Evolutionary conservation across 2,329 filamentous ascomycete genomes (phyloP), one percentile per base, ranked within the genome.

Genomic region (Monosporascus sp.): DNA sequence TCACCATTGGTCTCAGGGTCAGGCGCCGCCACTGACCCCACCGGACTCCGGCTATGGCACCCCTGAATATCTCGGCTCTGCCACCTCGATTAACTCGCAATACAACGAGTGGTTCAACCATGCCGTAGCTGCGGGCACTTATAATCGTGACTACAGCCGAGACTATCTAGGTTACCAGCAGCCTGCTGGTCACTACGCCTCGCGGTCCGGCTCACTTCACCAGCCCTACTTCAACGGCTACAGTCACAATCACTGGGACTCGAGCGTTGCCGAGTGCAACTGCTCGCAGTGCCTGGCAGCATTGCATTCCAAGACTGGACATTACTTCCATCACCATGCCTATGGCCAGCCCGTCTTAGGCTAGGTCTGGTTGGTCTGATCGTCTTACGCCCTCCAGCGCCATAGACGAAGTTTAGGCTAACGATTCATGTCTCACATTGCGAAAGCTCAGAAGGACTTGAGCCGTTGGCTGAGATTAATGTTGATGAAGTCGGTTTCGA

Each of bases 31-130:
- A 6, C 68, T 83, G 52, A 83, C 81, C 0, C 81, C 81, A 2
- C 81, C 81, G 1, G 81, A 84, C 57, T 84, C 81, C 20, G 81
- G 81, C 6, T 84, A 84, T 52, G 80, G 80, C 44, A 84, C 81
- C 0, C 81, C 81, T 5, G 81, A 84, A 59, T 81, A 83, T 57
- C 70, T 74, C 48, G 75, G 78, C 65, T 82, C 80, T 42, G 77
- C 80, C 4, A 73, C 79, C 0, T 77, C 79, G 1, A 73, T 74
- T 57, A 82, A 82, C 51, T 70, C 75, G 22, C 77, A 74, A 37
- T 83, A 83, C 66, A 77, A 80, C 25, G 81, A 84, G 44, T 84
- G 78, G 78, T 82, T 83, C 50, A 70, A 71, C 57, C 65, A 72
- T 7, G 70, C 69, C 3, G 59, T 71, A 3, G 59, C 62, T 6